Evolutionary conservation across 176 grass and related monocot genomes (phyloP), one percentile per base, ranked within the genome.

Genomic region (Triticum urartu): DNA sequence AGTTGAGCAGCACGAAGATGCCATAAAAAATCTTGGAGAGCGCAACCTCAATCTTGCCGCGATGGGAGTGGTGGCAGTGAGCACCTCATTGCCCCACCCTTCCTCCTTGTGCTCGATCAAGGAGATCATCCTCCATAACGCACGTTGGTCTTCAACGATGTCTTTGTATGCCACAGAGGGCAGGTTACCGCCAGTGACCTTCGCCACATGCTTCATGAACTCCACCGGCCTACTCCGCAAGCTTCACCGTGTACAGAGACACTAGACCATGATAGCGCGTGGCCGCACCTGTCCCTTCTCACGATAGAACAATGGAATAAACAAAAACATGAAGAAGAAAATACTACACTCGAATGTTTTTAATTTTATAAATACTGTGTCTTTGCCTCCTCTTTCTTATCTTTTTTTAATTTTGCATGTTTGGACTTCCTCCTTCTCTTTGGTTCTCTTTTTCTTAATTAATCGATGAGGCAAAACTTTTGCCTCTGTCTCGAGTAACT

Each of bases 51-150:
- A 95, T 95, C 89, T 95, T 91, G 80, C 28, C 25, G 58, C 91
- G 84, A 89, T 95, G 91, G 24, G 84, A 75, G 75, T 95, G 38
- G 89, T 82, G 7, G 86, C 72, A 22, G 89, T 89, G 72, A 89
- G 88, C 1, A 83, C 80, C 64, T 95, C 91, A 72, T 95, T 95
- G 17, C 94, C 94, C 72, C 91, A 84, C 5, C 91, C 87, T 34
- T 95, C 91, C 89, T 95, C 94, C 89, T 93, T 93, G 79, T 95
- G 89, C 89, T 95, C 91, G 71, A 95, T 95, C 30, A 91, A 95
- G 17, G 91, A 93, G 80, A 95, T 93, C 81, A 89, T 93, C 42
- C 94, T 75, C 91, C 94, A 95, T 6, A 87, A 91, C 11, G 89
- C 94, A 58, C 84, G 87, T 4, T 89, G 77, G 1, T 89, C 94